Base-by-base conservation (phyloP, 352 stramenopile genomes). In the Phytophthora brassicae region DNA sequence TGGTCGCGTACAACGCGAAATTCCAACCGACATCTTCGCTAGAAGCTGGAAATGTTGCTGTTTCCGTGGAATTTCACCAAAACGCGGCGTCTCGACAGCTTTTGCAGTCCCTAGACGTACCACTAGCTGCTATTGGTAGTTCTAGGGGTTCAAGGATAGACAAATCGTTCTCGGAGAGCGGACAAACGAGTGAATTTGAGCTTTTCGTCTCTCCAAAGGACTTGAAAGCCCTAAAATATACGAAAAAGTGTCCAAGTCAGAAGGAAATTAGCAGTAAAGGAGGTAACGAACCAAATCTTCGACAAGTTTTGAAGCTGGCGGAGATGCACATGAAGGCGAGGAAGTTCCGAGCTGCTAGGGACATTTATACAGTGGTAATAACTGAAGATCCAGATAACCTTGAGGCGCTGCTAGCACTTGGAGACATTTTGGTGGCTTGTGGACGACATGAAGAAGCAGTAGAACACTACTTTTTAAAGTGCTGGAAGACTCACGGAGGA, bases 351-450 rank as follows among this genome's bases (percentile, higher is more conserved):
- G 63, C 69, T 16, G 81, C 81, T 0, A 60, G 69, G 6, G 77
- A 86, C 23, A 52, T 82, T 35, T 86, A 81, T 54, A 71, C 66
- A 26, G 56, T 88, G 9, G 60, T 90, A 41, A 56, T 88, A 7
- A 42, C 59, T 2, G 24, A 56, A 17, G 77, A 87, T 9, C 66
- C 74, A 1, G 22, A 22, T 6, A 76, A 91, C 46, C 35, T 60
- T 0, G 74, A 88, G 24, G 81, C 74, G 39, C 17, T 45, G n/a
- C n/a, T 45, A 19, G 39, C 39, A 24, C 39, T 45, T 24, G 39
- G 39, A 26, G 39, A 26, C 17, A 45, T 45, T 17, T 61, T 88
- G 39, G 35, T 91, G 14, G 66, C 68, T 13, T 87, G 77, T 55
- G 71, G 62, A 2, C 70, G 69, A 7, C 78, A 65, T 13, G 68